Conservation (phyloP, 225 moss, liverwort and hornwort genomes). For the Sphagnum contortum region DNA sequence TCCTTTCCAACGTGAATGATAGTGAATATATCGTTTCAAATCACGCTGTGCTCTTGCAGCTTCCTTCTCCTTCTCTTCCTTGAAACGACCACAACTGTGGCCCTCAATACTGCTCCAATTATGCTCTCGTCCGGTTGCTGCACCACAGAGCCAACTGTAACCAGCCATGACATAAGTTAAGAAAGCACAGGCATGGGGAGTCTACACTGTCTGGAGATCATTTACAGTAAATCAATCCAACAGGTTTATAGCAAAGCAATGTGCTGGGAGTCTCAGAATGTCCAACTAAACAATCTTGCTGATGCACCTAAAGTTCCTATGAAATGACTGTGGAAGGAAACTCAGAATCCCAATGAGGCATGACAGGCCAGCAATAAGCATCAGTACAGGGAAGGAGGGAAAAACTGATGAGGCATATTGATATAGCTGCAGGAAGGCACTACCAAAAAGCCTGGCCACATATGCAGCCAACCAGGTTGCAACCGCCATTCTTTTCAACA, state of each 20-base stretch:
- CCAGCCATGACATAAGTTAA: conserved; percentile 2
- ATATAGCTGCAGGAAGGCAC: conserved; percentile 1
- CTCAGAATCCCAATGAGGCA: too few relatives aligned
- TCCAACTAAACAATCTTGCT: too few relatives aligned
- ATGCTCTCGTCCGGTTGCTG: conserved; percentile 96
- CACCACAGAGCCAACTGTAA: conserved; percentile 91
- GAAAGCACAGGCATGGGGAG: too few relatives aligned
- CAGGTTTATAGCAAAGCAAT: too few relatives aligned
- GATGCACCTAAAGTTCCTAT: too few relatives aligned
- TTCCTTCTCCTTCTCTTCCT: conserved; percentile 97
- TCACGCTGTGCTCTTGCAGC: conserved; percentile 93
- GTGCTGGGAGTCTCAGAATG: too few relatives aligned
- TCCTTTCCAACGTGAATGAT: conserved; percentile 97
- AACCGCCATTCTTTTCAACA: conserved; percentile 98
- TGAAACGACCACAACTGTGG: conserved; percentile 95
- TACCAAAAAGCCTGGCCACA: conserved; percentile 99
- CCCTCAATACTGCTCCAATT: conserved; percentile 99
- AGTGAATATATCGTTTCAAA: conserved; percentile 95
- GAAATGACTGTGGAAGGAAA: too few relatives aligned
- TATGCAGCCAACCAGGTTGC: conserved; percentile 89
- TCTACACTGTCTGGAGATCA: too few relatives aligned
- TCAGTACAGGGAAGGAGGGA: too few relatives aligned
- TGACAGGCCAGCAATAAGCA: too few relatives aligned
- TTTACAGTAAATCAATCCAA: too few relatives aligned
- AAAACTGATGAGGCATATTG: too few relatives aligned